These are phyloP conservation scores for Ogataea kodamae DNA, from an alignment of 805 yeast species.

Conservation along the genomic window DNA sequence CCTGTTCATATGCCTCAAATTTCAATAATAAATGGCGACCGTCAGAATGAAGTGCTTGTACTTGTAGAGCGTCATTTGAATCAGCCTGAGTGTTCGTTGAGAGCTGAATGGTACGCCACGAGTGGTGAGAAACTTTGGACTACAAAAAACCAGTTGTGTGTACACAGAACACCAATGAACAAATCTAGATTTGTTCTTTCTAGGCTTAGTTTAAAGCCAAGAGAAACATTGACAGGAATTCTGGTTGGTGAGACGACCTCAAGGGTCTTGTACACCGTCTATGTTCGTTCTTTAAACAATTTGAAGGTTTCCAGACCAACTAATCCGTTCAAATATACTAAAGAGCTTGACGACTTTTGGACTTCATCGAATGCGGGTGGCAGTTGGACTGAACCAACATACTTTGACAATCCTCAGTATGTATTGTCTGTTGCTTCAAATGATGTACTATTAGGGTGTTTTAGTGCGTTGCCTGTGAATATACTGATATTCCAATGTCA, in stretches of 20 bases:
- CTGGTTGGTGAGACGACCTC: constrained; percentile 13
- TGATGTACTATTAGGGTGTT: constrained; percentile 1
- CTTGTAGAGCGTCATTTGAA: constrained; percentile 48
- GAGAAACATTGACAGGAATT: constrained; percentile 21
- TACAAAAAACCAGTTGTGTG: constrained; percentile 4
- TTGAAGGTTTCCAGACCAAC: constrained; percentile 10
- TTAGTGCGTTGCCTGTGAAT: constrained; percentile 28
- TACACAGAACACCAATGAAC: constrained; percentile 21
- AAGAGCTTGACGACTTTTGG: constrained; percentile 43
- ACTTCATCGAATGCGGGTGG: constrained; percentile 47
- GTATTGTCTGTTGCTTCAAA: constrained; percentile 20
- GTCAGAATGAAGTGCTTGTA: constrained; percentile 39
- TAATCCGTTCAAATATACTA: constrained; percentile 18
- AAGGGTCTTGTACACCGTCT: constrained; percentile 10
- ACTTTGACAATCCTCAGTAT: constrained; percentile 55
- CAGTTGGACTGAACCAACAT: constrained; percentile 45
- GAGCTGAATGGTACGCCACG: constrained; percentile 27
- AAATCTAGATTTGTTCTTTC: constrained; percentile 34
- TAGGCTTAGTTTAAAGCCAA: constrained; percentile 18
- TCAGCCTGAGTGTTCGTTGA: constrained; percentile 13
- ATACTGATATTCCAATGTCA: constrained; percentile 43
- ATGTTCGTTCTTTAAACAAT: constrained; percentile 8
- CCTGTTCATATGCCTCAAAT: constrained; percentile 34
- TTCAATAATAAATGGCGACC: constrained; percentile 34
- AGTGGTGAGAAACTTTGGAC: constrained; percentile 31